Percentiles rank a stretch among this genome's conserved stretches.
phyloP scores from a whole-genome alignment of 164 flowering plant genomes.

The Kingdonia uniflora region DNA sequence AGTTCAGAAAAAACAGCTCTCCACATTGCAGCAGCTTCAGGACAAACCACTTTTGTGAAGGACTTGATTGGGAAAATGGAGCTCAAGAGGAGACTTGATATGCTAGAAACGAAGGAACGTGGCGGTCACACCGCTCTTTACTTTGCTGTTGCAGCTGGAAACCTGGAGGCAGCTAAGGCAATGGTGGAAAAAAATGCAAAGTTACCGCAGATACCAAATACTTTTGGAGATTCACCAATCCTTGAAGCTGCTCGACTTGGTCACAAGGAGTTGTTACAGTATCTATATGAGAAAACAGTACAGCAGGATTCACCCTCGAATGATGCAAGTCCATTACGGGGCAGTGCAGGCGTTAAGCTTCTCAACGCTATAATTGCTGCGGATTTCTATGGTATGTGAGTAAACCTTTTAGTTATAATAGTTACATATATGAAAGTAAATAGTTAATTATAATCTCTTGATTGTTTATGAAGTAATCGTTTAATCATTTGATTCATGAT shows the following conservation, averaged over 20 bases:
- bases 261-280: not conserved
- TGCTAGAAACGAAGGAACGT: not conserved
- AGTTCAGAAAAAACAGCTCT: no score
- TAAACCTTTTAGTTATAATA: no score
- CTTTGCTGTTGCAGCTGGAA: not conserved
- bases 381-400: not conserved
- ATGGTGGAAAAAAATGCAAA: not conserved
- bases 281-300: not conserved
- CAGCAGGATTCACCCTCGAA: not conserved
- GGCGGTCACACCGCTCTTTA: not conserved
- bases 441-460: no score
- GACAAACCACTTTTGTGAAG: no score
- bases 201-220: no score
- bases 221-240: not conserved
- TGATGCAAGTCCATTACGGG: not conserved
- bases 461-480: no score
- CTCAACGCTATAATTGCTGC: not conserved
- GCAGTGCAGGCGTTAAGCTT: not conserved
- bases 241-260: slow-evolving; percentile 1
- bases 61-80: no score
- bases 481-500: no score
- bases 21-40: no score
- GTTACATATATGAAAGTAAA: no score
- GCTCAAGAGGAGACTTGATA: no score
- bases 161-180: not conserved